Evolutionary conservation across 2,329 filamentous ascomycete species (phyloP), one percentile per base, ranked within the genome.

Genomic region (Colletotrichum tanaceti): DNA sequence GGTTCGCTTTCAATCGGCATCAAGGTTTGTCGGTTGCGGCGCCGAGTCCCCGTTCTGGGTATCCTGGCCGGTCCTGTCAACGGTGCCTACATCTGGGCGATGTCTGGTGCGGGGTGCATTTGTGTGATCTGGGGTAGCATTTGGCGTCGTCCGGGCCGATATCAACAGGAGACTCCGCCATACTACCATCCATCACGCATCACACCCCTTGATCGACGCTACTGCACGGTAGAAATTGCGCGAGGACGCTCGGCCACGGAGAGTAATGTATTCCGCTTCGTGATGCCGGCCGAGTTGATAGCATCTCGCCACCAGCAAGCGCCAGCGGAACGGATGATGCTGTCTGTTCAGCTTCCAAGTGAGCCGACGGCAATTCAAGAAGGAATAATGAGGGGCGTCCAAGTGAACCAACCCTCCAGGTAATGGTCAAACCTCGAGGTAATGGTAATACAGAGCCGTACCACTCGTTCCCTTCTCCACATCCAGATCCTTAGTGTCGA

Each of bases 141-240:
- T 60, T 69, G 49, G 66, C 44, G 24, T 66, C 44, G 47, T 57
- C 62, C 66, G 66, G 66, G 38, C 66, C 66, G 62, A 69, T 66
- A 61, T 69, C 57, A 66, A 69, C 66, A 69, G 66, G 62, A 69
- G 66, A 69, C 66, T 69, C 66, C 66, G 66, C 63, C 62, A 9
- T 68, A 28, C 32, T 68, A 28, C 32, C 66, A 58, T 61, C 50
- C 46, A 61, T 69, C 28, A 50, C 44, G 43, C 55, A 61, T 50
- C 50, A 55, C 44, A 60, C 38, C 57, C 32, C 9, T 49, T 66
- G 49, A 14, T 44, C 14, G 50, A 66, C 57, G 35, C 62, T 53
- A 61, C 63, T 66, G 66, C 66, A 53, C 22, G 63, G 11, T 46
- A 49, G 38, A 39, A 52, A 39, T 54, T 43, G 54, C 55, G 39